Conservation (phyloP, 257 asterid genomes). For the Nicotiana undulata region DNA sequence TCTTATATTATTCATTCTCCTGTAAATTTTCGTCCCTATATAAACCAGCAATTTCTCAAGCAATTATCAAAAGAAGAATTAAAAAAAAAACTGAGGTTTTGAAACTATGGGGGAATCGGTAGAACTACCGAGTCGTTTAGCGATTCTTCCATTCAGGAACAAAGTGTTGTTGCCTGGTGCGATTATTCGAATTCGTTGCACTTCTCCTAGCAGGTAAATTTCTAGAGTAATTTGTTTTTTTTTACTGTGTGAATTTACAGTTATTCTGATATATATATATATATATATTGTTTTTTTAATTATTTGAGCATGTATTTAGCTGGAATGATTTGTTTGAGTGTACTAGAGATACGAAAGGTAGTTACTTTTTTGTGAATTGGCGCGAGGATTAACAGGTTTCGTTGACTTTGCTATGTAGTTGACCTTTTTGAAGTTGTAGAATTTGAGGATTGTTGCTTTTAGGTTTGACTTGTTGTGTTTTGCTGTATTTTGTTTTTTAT, state of each 20-base stretch:
- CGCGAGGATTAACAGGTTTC: neutral
- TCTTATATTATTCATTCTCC: neutral
- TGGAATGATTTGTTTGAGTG: neutral
- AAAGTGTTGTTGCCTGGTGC: slow-evolving; percentile 96
- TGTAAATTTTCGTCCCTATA: neutral
- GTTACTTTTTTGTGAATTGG: neutral
- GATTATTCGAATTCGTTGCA: slow-evolving; percentile 91
- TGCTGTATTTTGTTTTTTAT: neutral
- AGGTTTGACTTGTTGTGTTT: neutral
- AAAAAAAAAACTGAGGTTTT: neutral
- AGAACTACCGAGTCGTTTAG: slow-evolving; percentile 87
- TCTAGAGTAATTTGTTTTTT: neutral
- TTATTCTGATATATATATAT: neutral
- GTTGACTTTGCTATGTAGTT: neutral
- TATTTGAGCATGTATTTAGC: neutral
- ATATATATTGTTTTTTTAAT: neutral
- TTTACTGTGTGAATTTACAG: neutral
- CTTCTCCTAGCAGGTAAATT: slow-evolving; percentile 83
- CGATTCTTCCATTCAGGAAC: slow-evolving; percentile 90
- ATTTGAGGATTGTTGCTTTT: neutral
- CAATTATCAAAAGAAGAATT: neutral
- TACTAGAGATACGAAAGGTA: neutral
- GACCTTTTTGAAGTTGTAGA: neutral
- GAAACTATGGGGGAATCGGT: slow-evolving; percentile 75
- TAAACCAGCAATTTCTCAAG: neutral